Conservation (phyloP, 208 protist species). For the Leishmania braziliensis region DNA sequence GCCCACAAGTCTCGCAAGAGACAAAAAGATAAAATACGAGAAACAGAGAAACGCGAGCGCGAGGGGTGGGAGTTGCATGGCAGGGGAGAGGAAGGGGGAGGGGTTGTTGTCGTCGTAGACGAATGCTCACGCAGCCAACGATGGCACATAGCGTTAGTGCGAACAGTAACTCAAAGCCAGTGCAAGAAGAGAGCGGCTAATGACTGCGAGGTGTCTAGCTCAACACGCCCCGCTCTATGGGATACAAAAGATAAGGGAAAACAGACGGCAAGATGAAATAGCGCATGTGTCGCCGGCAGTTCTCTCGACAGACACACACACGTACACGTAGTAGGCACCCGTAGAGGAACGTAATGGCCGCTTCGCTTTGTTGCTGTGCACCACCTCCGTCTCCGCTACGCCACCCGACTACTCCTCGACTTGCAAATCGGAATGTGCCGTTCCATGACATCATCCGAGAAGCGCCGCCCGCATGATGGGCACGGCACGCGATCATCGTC, state of each 20-base stretch:
- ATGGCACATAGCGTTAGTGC: background rate
- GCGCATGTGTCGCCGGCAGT: background rate
- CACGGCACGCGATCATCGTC: conserved; percentile 57
- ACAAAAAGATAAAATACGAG: background rate
- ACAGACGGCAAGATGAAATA: background rate
- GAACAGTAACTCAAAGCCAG: background rate
- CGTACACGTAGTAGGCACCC: background rate
- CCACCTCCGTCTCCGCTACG: conserved; percentile 1
- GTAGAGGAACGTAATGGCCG: background rate
- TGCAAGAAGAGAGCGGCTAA: background rate
- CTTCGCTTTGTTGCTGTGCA: background rate
- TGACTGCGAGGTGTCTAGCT: background rate
- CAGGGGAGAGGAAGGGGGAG: background rate
- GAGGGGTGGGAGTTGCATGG: background rate
- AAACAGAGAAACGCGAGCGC: background rate
- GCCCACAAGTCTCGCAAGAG: background rate
- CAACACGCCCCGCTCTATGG: background rate
- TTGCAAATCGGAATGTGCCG: conserved; percentile 52
- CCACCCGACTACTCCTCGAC: conserved; percentile 12
- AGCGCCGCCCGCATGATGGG: conserved; percentile 49
- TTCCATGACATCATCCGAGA: conserved; percentile 40
- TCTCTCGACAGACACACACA: background rate
- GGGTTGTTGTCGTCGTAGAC: background rate
- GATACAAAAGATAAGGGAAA: too few relatives aligned
- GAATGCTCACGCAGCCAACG: background rate